Evolutionary conservation across 1,284 basidiomycete genomes (phyloP).

Genomic region (Anthracocystis panici-leucophaei): DNA sequence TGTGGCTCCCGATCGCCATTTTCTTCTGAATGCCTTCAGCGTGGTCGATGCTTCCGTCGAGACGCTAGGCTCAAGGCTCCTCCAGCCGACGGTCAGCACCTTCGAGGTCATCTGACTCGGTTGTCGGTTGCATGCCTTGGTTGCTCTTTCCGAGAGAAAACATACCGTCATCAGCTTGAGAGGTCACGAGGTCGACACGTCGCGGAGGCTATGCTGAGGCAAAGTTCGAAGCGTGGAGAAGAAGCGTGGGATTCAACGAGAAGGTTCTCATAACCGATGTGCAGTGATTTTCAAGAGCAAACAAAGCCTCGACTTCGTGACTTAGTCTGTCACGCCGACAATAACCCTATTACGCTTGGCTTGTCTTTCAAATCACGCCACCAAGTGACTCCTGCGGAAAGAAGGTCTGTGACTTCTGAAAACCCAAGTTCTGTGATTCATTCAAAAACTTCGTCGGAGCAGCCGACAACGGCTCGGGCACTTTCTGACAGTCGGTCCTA

Average conservation of each 20-base stretch:
- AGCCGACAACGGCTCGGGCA: neutral
- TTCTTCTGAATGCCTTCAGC: neutral
- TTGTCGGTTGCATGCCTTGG: neutral
- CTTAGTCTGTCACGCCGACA: neutral
- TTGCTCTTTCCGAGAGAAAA: neutral
- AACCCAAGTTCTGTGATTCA: neutral
- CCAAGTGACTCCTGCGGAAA: neutral
- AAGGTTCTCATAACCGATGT: neutral
- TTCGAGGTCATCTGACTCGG: constrained; percentile 6
- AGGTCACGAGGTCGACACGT: too few relatives aligned
- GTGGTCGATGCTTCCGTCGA: constrained; percentile 6
- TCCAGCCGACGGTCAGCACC: neutral
- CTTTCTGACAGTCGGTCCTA: neutral
- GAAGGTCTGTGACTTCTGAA: neutral
- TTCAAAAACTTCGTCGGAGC: neutral
- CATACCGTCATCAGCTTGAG: too few relatives aligned
- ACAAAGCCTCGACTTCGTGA: neutral
- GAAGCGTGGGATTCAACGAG: neutral
- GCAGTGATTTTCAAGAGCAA: neutral
- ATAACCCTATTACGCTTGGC: neutral
- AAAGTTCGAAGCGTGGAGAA: neutral
- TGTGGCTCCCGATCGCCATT: too few relatives aligned
- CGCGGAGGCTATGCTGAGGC: too few relatives aligned
- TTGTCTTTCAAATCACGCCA: neutral
- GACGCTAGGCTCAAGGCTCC: neutral